These are phyloP conservation scores for Voacanga thouarsii DNA, from an alignment of 257 asterid species.

Conservation along the genomic window DNA sequence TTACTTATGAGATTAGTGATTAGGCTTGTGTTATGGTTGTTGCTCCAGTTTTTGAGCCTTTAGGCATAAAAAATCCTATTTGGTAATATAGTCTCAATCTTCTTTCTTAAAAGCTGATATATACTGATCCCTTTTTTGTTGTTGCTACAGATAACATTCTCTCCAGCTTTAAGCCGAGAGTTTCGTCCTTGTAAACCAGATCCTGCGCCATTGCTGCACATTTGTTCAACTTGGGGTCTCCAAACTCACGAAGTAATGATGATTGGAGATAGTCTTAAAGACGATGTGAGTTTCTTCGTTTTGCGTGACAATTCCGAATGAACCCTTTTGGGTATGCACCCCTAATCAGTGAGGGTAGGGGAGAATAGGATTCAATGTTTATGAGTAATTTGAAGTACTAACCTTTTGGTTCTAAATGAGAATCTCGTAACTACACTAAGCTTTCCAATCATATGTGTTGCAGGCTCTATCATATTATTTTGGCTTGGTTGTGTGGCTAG, in stretches of 20 bases:
- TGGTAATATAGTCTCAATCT: not conserved
- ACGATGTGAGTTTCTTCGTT: conserved; percentile 60
- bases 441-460: not conserved
- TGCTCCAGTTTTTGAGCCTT: no score
- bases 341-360: not conserved
- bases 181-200: conserved; percentile 89
- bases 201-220: conserved; percentile 87
- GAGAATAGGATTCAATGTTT: not conserved
- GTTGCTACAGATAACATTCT: conserved; percentile 58
- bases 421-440: not conserved
- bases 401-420: not conserved
- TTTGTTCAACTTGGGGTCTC: conserved; percentile 71
- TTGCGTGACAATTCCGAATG: not conserved
- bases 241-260: conserved; percentile 82
- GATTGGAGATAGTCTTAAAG: conserved; percentile 96
- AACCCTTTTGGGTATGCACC: not conserved
- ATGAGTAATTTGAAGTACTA: not conserved
- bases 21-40: no score
- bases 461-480: not conserved
- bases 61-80: not conserved
- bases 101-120: not conserved
- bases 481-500: not conserved
- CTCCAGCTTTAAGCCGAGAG: conserved; percentile 92
- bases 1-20: no score
- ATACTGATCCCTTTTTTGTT: not conserved